Base-by-base conservation (phyloP, 2,329 filamentous ascomycete species). In the Juglanconis juglandina region DNA sequence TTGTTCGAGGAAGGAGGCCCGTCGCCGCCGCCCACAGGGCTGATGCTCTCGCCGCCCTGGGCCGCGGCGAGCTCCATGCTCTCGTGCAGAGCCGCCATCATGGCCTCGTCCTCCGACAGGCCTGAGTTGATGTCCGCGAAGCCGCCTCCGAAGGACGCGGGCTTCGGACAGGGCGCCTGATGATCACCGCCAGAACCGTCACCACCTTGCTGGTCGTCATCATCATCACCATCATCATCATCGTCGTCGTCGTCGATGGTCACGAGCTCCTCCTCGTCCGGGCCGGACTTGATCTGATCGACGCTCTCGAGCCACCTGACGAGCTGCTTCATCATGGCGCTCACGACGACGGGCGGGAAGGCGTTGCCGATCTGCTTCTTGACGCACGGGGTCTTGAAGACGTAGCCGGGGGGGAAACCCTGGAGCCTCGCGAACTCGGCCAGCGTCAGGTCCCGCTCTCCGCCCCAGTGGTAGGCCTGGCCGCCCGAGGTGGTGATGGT, bases 321-420 rank as follows among this genome's bases (percentile, higher is more conserved):
- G 8, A 86, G 66, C 53, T 83, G 79, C n/a, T 70, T 68, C 63
- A 81, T 84, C 0, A 86, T 67, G 0, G 79, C 72, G 33, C 73
- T 72, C 3, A 84, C 84, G 0, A 82, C 80, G 34, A 75, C 75
- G 0, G 90, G 85, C 0, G 91, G 89, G 14, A 94, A 91, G 0
- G 90, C 91, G 67, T 95, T 94, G 0, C 91, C 91, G 64, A 94
- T 90, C 69, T 92, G 89, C 64, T 78, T 81, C 65, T 82, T 82
- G 14, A 84, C 74, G 13, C 72, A 70, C 0, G 71, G 76, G 0
- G 73, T 74, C 0, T 74, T 63, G 67, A 94, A 93, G 0, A 71
- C 70, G 69, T 91, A 88, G 2, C 75, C 69, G 0, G 73, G 62
- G 0, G 89, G 88, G 56, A 95, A 95, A 0, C 87, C 87, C 64